phyloP scores from a whole-genome alignment of 176 grass and related monocot genomes.

The Carex kokanica region DNA sequence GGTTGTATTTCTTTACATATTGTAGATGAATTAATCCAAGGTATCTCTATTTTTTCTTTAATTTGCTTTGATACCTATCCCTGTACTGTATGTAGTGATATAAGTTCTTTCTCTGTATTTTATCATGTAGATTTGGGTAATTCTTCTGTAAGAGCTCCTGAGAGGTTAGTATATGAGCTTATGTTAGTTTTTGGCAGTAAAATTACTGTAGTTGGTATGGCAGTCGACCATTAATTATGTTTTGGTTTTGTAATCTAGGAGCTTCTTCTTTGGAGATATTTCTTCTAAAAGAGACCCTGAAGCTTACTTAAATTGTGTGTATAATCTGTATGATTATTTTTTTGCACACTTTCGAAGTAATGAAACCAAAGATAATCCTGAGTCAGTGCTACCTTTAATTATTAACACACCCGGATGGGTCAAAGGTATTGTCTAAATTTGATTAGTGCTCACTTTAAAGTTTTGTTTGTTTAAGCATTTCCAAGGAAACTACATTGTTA shows the following conservation, averaged over 20 bases:
- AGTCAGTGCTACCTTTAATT: constrained; percentile 25
- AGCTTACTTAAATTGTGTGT: constrained; percentile 62
- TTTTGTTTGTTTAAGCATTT: constrained; percentile 6
- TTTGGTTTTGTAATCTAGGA: constrained; percentile 35
- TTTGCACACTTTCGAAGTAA: constrained; percentile 33
- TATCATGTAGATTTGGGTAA: constrained; percentile 55
- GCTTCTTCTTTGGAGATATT: constrained; percentile 76
- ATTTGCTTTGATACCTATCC: background rate
- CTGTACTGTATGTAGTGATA: background rate
- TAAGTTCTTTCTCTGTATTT: constrained; percentile 19
- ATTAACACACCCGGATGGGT: constrained; percentile 53
- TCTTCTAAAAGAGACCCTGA: constrained; percentile 90
- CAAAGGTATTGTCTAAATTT: constrained; percentile 54
- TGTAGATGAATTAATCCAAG: constrained; percentile 44
- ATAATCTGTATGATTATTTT: constrained; percentile 67
- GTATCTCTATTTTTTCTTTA: background rate
- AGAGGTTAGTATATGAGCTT: constrained; percentile 38
- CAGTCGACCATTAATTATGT: background rate
- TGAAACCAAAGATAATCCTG: constrained; percentile 24
- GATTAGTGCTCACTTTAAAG: background rate
- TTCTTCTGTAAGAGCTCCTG: constrained; percentile 36
- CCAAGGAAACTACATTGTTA: background rate
- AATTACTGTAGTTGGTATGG: background rate
- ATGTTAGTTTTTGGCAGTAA: background rate
- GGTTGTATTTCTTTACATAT: constrained; percentile 72